phyloP scores from a whole-genome alignment of 2,329 filamentous ascomycete species.

The Penicillium sp. region DNA sequence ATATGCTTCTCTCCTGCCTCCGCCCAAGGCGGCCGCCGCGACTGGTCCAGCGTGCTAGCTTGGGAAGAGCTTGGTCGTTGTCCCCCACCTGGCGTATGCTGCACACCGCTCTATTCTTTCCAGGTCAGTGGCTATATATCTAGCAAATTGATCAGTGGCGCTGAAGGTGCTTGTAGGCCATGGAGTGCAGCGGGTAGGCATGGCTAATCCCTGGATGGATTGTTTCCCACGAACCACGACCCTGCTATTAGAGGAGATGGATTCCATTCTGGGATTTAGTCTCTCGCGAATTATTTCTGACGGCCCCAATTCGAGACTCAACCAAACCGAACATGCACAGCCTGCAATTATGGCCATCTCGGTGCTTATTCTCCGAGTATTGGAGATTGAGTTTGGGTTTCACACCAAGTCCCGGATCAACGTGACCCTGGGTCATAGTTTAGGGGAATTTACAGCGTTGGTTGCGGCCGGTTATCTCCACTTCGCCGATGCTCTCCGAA shows the following conservation, averaged over 20 bases:
- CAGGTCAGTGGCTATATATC: conserved; percentile 29
- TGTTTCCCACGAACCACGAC: conserved; percentile 73
- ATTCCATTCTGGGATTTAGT: conserved; percentile 65
- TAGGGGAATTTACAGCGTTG: conserved; percentile 88
- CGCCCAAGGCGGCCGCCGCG: too few species aligned
- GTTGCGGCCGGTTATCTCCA: conserved; percentile 75
- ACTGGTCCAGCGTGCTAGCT: too few species aligned
- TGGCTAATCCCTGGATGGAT: conserved; percentile 79
- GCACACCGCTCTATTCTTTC: conserved; percentile 46
- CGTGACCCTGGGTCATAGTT: conserved; percentile 79
- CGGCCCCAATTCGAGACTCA: conserved; percentile 71
- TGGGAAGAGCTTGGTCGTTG: conserved; percentile 1
- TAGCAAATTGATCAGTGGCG: background rate
- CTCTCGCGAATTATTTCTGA: conserved; percentile 72
- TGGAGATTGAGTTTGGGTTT: conserved; percentile 82
- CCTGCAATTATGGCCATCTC: conserved; percentile 95
- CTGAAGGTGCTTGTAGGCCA: conserved; percentile 54
- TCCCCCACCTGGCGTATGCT: conserved; percentile 17
- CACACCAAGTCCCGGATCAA: conserved; percentile 64
- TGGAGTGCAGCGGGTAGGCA: conserved; percentile 82
- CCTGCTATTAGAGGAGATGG: conserved; percentile 78
- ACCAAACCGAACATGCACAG: conserved; percentile 79
- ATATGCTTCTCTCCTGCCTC: too few species aligned
- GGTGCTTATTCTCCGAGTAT: conserved; percentile 77
- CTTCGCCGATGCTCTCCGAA: conserved; percentile 68